Conservation (phyloP, 177 flowering plant genomes). For the Tripterygium wilfordii region DNA sequence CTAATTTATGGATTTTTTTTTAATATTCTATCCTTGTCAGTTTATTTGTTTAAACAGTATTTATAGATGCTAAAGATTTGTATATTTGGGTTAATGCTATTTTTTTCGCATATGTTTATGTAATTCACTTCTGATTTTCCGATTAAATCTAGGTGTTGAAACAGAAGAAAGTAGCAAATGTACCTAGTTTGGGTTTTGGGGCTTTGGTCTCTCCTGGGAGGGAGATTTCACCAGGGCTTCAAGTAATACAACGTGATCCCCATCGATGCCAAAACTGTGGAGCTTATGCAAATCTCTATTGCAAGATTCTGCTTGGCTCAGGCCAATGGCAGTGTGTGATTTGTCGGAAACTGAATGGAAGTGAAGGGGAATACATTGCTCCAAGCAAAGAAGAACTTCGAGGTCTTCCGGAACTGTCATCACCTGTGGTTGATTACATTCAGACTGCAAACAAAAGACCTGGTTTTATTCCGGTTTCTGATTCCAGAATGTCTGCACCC, state of each 20-base stretch:
- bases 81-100: too few species aligned
- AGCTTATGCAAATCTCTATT: slow-evolving; percentile 77
- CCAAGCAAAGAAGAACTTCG: slow-evolving; percentile 73
- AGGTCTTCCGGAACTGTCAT: slow-evolving; percentile 69
- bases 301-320: slow-evolving; percentile 72
- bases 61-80: too few species aligned
- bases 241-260: slow-evolving; percentile 80
- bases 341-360: slow-evolving; percentile 71
- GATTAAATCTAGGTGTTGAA: slow-evolving; percentile 91
- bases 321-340: slow-evolving; percentile 97
- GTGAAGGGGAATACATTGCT: slow-evolving; percentile 84
- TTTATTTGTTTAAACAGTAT: too few species aligned
- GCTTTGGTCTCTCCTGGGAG: slow-evolving; percentile 86
- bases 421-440: slow-evolving; percentile 78
- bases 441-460: slow-evolving; percentile 69
- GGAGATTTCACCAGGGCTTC: slow-evolving; percentile 69
- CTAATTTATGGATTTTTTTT: too few species aligned
- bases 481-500: slow-evolving; percentile 76
- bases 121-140: too few species aligned
- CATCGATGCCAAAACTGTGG: slow-evolving; percentile 91
- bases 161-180: slow-evolving; percentile 73
- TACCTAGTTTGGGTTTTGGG: slow-evolving; percentile 88
- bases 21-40: too few species aligned
- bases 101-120: too few species aligned
- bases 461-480: slow-evolving; percentile 80